Evolutionary conservation across 495 filamentous ascomycete genomes (phyloP), one percentile per base, ranked within the genome.

Genomic region (Penicillium nucicola): DNA sequence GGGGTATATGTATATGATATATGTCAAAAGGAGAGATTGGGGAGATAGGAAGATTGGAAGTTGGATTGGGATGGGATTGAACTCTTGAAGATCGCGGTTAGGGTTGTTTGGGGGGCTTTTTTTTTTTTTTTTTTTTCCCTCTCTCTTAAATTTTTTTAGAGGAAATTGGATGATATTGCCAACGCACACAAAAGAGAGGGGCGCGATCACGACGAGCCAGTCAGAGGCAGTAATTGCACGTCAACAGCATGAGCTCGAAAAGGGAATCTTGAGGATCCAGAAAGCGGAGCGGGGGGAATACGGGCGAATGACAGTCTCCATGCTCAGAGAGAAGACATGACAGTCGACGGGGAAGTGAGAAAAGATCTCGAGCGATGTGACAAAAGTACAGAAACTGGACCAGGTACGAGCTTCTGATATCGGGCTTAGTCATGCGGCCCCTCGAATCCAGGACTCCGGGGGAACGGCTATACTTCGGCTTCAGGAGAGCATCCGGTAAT

Each of bases 201-300:
- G 39, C 43, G 25, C 12, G 43, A 55, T 48, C 18, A 14, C 31
- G 45, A 49, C 42, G 50, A 47, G 42, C 55, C 33, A 52, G 49
- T 52, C 42, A 52, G 34, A 50, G 20, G 32, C 35, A 52, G 28
- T 28, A 45, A 45, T 39, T 32, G 41, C 17, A 40, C 5, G 35
- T 32, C 41, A 46, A 52, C 49, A 61, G 55, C 54, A 58, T 35
- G 48, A 55, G 54, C 57, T 61, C 57, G 38, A 64, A 58, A 56
- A 53, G 57, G 57, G 55, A 58, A 64, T 64, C 52, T 48, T 58
- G 57, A 63, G 48, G 58, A 51, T 54, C 60, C 60, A 62, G 55
- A 56, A 53, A 52, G 55, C 55, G 55, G 55, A 57, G 48, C 55
- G 42, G 44, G 30, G 35, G 41, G 41, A 4, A 4, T 6, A 32